phyloP scores from a whole-genome alignment of 177 flowering plant species.

The Vitis hybrid region DNA sequence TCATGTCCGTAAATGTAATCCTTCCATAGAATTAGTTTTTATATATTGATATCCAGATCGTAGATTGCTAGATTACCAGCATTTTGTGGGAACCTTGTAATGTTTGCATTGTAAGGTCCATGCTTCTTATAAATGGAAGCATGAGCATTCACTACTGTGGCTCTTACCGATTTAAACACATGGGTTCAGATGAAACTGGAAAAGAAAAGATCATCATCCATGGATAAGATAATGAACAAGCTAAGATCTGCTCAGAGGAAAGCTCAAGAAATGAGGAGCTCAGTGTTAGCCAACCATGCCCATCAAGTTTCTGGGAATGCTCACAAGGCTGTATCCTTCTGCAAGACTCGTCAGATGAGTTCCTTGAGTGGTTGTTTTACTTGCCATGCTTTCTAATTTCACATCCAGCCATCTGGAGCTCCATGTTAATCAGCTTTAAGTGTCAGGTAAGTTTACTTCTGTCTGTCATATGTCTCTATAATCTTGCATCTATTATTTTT shows the following conservation, averaged over 20 bases:
- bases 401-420: slow-evolving; percentile 10
- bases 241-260: slow-evolving; percentile 82
- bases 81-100: not conserved
- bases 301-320: slow-evolving; percentile 48
- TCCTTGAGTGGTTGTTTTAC: slow-evolving; percentile 93
- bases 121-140: not conserved
- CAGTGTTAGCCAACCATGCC: slow-evolving; percentile 43
- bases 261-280: slow-evolving; percentile 92
- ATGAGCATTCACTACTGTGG: not conserved
- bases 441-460: slow-evolving; percentile 5
- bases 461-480: not conserved
- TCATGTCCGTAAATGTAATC: no score
- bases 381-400: slow-evolving; percentile 69
- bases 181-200: slow-evolving; percentile 89
- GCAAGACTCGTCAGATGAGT: slow-evolving; percentile 51
- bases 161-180: not conserved
- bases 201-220: slow-evolving; percentile 88
- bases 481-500: not conserved
- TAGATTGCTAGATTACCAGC: not conserved
- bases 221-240: slow-evolving; percentile 94
- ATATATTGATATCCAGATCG: no score
- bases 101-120: not conserved
- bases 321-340: slow-evolving; percentile 43
- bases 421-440: not conserved
- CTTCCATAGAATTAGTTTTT: no score